phyloP scores from a whole-genome alignment of 2,329 filamentous ascomycete species.

The Raffaelea ambrosiae region DNA sequence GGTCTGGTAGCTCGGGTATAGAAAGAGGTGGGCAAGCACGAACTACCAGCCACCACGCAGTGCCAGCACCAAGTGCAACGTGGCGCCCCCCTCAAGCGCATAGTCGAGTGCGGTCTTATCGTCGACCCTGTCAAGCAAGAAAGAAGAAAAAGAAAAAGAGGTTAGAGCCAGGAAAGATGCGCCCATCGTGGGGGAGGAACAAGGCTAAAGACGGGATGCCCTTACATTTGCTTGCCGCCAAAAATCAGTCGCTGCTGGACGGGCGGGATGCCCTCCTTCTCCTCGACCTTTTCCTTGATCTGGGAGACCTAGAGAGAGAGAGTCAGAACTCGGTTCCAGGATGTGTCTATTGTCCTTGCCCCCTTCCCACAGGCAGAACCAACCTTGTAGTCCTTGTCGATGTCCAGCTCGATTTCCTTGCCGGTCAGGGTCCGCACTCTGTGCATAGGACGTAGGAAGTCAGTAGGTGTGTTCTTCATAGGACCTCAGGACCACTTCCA shows the following conservation, averaged over 20 bases:
- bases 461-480: no score
- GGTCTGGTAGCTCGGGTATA: no score
- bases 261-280: slow-evolving; percentile 97
- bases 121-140: slow-evolving; percentile 63
- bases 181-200: background rate
- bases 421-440: slow-evolving; percentile 97
- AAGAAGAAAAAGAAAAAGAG: background rate
- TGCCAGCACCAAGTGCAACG: slow-evolving; percentile 89
- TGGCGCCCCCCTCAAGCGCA: slow-evolving; percentile 82
- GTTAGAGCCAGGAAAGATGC: no score
- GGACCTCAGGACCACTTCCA: no score
- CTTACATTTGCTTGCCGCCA: slow-evolving; percentile 95
- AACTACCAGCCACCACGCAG: slow-evolving; percentile 59
- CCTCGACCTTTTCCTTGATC: slow-evolving; percentile 98
- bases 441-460: no score
- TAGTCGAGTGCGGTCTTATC: slow-evolving; percentile 92
- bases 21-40: no score
- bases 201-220: no score
- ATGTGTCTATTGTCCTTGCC: background rate
- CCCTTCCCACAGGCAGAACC: slow-evolving; percentile 9
- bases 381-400: slow-evolving; percentile 91
- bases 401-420: slow-evolving; percentile 98
- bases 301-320: slow-evolving; percentile 72
- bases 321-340: no score
- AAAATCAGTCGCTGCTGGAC: slow-evolving; percentile 95